These are phyloP conservation scores for Teratosphaeria destructans DNA, from an alignment of 2,329 filamentous ascomycete genomes.

Conservation along the genomic window DNA sequence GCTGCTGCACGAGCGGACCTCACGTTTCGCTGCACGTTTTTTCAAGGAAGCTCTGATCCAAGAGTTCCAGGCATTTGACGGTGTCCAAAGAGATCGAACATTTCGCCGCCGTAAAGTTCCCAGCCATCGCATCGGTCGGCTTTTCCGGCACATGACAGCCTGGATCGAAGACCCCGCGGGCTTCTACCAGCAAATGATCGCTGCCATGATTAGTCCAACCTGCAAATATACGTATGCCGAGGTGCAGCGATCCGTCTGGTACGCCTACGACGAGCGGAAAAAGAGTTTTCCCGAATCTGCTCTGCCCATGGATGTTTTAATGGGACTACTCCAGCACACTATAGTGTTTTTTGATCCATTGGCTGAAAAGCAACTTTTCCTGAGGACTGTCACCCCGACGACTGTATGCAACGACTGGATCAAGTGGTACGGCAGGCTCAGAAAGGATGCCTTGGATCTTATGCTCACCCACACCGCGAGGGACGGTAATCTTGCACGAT, in stretches of 20 bases:
- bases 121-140: constrained; percentile 3
- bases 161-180: constrained; percentile 3
- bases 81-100: neutral
- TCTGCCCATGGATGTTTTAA: constrained; percentile 5
- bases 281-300: neutral
- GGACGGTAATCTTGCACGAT: constrained; percentile 23
- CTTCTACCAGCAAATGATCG: constrained; percentile 7
- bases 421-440: constrained; percentile 12
- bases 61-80: constrained; percentile 3
- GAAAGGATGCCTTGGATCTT: constrained; percentile 6
- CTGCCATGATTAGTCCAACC: constrained; percentile 2
- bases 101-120: neutral
- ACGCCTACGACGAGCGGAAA: constrained; percentile 7
- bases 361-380: neutral
- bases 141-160: constrained; percentile 6
- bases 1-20: constrained; percentile 1
- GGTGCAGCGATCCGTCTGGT: constrained; percentile 9
- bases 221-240: constrained; percentile 3
- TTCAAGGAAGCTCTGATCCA: constrained; percentile 11
- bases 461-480: constrained; percentile 23
- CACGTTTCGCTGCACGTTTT: constrained; percentile 6
- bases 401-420: constrained; percentile 18
- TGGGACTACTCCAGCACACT: constrained; percentile 6
- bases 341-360: constrained; percentile 1
- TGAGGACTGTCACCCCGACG: neutral